Base-by-base conservation (phyloP, 2,329 filamentous ascomycete genomes). In the Seiridium cupressi region DNA sequence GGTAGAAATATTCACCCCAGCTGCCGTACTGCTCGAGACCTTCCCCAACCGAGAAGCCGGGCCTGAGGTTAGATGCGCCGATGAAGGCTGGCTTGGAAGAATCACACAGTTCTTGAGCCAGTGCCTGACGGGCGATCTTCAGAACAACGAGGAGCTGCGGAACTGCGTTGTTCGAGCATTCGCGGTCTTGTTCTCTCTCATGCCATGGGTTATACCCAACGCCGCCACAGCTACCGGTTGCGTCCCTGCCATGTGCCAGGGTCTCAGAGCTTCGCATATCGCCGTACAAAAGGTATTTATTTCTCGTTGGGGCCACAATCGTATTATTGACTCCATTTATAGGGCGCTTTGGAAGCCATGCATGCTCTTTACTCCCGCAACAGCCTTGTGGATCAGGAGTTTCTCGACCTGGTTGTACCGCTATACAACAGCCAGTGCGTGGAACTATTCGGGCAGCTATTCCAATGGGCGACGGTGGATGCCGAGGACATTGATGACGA, bases 1-100 rank as follows among this genome's bases (percentile, higher is more conserved):
- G 69, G 91, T 98, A 63, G 95, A 98, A 73, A 93, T 98, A 63
- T 96, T 97, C 73, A 96, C 93, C 0, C 92, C 95, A 1, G 81
- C 86, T 32, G 77, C 81, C 1, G 88, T 97, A 26, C 85, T 97
- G 59, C 77, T 85, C 63, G 89, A 96, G 64, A 83, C 89, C 32
- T 92, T 93, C 68, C 89, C 91, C 9, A 88, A 89, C 67, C 83
- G 92, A 66, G 88, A 92, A 64, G 73, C 84, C 44, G 85, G 83
- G 51, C 81, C 88, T 34, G 84, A 89, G 57, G 86, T 96, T 59
- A 88, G 94, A 44, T 90, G 79, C 71, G 92, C 90, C 11, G 81
- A 89, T 46, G 91, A 97, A 65, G 96, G 95, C 18, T 99, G 95
- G 95, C 81, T 98, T 38, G 81, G 84, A 58, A 88, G 94, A 67